Evolutionary conservation across 2,329 filamentous ascomycete species (phyloP), one percentile per base, ranked within the genome.

Genomic region (Tolypocladium sp.): DNA sequence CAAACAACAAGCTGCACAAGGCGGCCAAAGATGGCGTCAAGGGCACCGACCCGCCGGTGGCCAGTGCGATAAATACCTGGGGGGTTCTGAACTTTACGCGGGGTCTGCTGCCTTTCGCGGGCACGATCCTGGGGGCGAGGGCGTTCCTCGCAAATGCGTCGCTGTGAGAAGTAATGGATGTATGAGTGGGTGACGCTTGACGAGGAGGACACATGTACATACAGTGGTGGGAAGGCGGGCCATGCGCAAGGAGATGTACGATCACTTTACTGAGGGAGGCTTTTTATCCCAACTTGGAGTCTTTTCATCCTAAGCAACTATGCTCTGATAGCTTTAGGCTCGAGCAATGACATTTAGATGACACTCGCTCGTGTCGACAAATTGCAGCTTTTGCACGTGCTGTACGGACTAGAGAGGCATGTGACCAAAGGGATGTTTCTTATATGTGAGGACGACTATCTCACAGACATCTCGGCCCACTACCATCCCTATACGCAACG

Each of bases 1-100:
- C 74, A 5, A 78, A 77, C 57, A 60, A 65, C 17, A 59, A 65
- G 5, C 66, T 78, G 42, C 66, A 67, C 15, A 63, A 63, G 27
- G 63, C 66, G 0, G 68, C 65, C 30, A 61, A 62, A 12, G 67
- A 64, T 2, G 61, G 62, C 0, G 56, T 60, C 20, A 61, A 59
- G 8, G 60, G 61, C 42, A 61, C 59, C 4, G 57, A 61, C 12
- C 61, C 60, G 2, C 65, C 67, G 7, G 60, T 65, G 20, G 51
- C 57, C 35, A 57, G 46, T 20, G 56, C 69, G 20, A 33, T 69
- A 33, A 56, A 58, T 12, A 63, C 46, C 54, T 74, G 63, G 66
- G 60, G 41, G 56, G 35, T 58, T 22, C 60, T 74, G 58, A 74
- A 74, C 57, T 56, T 72, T 15, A 62, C 62, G 2, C 61, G 72